Evolutionary conservation across 345 rosid species (phyloP).

Genomic region (Citrus australasica): DNA sequence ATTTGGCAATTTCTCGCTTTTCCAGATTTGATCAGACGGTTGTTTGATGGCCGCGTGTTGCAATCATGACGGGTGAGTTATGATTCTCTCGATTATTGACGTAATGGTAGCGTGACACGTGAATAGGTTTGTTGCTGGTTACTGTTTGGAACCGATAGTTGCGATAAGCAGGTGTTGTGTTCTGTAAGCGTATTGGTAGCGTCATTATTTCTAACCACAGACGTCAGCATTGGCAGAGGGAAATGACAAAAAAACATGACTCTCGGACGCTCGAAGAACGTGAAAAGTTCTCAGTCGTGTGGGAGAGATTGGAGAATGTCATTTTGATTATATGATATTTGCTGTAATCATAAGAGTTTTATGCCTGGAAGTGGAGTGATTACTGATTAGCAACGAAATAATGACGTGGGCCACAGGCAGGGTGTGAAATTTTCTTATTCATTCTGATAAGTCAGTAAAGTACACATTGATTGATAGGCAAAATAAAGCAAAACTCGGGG

Average conservation of each 20-base stretch:
- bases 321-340: no score
- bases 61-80: background rate
- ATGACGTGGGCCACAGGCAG: background rate
- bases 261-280: no score
- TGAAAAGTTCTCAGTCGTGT: no score
- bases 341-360: no score
- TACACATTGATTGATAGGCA: background rate
- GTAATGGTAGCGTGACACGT: background rate
- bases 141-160: background rate
- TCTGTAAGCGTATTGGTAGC: no score
- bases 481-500: background rate
- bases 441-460: background rate
- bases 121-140: background rate
- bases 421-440: background rate
- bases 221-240: no score
- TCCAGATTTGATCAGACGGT: constrained; percentile 2
- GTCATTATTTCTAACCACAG: no score
- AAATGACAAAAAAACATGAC: no score
- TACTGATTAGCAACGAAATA: background rate
- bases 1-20: background rate
- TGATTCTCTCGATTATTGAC: background rate
- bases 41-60: background rate
- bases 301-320: no score
- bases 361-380: no score
- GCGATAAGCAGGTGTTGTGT: no score